These are phyloP conservation scores for Vinca minor DNA, from an alignment of 257 asterid species.

Conservation along the genomic window DNA sequence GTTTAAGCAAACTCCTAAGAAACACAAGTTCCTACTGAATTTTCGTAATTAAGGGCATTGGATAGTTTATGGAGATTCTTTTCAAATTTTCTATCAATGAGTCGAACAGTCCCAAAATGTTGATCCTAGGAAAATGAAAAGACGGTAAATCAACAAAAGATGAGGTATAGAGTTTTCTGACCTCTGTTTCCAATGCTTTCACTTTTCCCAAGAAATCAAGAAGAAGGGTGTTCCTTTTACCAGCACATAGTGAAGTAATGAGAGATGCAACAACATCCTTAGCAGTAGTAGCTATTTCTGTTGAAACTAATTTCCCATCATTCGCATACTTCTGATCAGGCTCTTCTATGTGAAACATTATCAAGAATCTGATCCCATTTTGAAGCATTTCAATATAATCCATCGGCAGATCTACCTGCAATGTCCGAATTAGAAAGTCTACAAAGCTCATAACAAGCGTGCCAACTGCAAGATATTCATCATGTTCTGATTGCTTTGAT, in stretches of 20 bases:
- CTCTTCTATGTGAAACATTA: background rate
- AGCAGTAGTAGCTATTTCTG: background rate
- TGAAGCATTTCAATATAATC: background rate
- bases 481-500: background rate
- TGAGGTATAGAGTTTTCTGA: background rate
- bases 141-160: background rate
- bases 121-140: background rate
- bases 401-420: too few species aligned
- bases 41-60: background rate
- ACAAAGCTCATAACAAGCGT: background rate
- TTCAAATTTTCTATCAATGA: background rate
- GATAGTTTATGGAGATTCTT: too few species aligned
- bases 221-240: background rate
- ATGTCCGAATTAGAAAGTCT: background rate
- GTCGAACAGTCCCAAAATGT: background rate
- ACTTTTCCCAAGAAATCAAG: background rate
- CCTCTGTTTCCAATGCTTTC: background rate
- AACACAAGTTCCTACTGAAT: background rate
- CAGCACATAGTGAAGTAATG: background rate
- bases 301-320: background rate
- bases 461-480: background rate
- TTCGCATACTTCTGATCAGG: too few species aligned
- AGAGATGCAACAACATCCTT: background rate
- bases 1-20: background rate
- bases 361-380: slow-evolving; percentile 5